phyloP scores from a whole-genome alignment of 768 basidiomycete species.

The Favolaschia claudopus region DNA sequence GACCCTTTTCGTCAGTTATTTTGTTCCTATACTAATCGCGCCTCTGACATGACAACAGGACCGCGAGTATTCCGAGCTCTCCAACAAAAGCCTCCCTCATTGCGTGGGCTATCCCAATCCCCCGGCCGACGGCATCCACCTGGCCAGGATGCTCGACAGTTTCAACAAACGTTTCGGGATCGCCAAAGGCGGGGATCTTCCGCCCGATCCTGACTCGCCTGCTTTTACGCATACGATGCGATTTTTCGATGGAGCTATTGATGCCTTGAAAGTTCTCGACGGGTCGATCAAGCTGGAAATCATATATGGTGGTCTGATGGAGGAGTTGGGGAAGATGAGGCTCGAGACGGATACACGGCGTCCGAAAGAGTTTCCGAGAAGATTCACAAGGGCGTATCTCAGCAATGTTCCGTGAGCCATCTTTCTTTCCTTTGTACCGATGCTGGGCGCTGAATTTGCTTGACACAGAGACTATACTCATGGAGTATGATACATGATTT shows the following conservation, averaged over 20 bases:
- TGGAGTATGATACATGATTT: constrained; percentile 17
- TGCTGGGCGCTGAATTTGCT: background rate
- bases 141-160: constrained; percentile 27
- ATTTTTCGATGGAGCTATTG: constrained; percentile 38
- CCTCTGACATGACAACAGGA: too few relatives aligned
- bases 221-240: constrained; percentile 30
- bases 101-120: constrained; percentile 25
- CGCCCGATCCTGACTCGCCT: constrained; percentile 26
- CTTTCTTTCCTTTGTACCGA: background rate
- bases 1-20: constrained; percentile 27
- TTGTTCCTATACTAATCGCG: background rate
- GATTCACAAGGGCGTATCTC: constrained; percentile 43
- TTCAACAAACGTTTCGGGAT: constrained; percentile 30
- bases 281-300: constrained; percentile 37
- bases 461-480: constrained; percentile 42
- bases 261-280: constrained; percentile 32
- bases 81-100: background rate
- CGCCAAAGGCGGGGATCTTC: constrained; percentile 10
- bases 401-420: constrained; percentile 42
- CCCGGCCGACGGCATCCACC: constrained; percentile 22
- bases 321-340: constrained; percentile 39
- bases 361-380: constrained; percentile 36
- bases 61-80: constrained; percentile 13
- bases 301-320: constrained; percentile 38
- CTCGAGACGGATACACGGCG: constrained; percentile 31